Evolutionary conservation across 2,329 filamentous ascomycete species (phyloP), one percentile per base, ranked within the genome.

Genomic region (Stachybotrys chartarum): DNA sequence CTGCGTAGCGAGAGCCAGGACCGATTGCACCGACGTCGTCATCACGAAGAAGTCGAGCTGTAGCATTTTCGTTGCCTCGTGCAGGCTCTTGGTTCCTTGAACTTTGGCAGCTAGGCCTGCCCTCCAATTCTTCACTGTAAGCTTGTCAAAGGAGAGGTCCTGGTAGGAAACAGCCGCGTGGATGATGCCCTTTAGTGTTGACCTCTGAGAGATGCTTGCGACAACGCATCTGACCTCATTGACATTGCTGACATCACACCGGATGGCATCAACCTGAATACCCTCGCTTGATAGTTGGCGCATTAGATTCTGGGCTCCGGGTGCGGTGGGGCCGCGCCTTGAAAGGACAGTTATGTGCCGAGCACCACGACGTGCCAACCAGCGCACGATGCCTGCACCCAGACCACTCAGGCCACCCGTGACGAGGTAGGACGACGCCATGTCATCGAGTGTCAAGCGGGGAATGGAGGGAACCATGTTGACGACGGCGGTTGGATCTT

Each of bases 301-400:
- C 8, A 50, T 30, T 18, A 50, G 24, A 7, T 17, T 18, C 24
- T 50, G n/a, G 16, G n/a, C n/a, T 17, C 7, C 7, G 12, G 24
- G 17, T 24, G n/a, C 24, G 17, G 17, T 30, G 17, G 16, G n/a
- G 24, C 48, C 48, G 24, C 48, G 7, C 30, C 48, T 18, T 7
- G 63, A 65, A 1, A 69, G 52, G 32, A 66, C 60, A 2, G 67
- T 55, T 24, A 72, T 61, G 32, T 65, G 55, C 14, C 58, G 61
- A 3, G 68, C 68, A 0, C 70, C 69, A 0, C 55, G 53, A 10
- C 58, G 53, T n/a, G 52, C 58, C 53, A 63, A 54, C 58, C 60
- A 61, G 5, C 35, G 18, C 35, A 58, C 47, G 14, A 69, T 55
- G 7, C 59, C 58, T 24, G 60, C 53, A 5, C 66, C 65, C 1